Percentiles rank a stretch among this genome's conserved stretches.
Evolutionary conservation across 2,329 filamentous ascomycete genomes (phyloP).

Genomic region (Talaromyces sp.): DNA sequence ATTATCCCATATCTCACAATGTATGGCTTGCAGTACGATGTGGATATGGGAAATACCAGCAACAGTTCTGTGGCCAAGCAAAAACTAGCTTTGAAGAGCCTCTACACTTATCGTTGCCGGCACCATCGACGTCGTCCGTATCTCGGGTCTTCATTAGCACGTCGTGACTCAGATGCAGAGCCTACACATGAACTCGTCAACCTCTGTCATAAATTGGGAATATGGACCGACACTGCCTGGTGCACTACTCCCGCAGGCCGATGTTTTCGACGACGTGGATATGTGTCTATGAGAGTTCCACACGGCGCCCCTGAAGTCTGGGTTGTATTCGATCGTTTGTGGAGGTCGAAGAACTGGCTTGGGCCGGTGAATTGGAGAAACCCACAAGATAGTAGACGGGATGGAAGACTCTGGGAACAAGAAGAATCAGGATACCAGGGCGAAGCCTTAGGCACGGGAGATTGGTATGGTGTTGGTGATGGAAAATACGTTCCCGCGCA

Average conservation of each 20-base stretch:
- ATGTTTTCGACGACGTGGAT: constrained; percentile 53
- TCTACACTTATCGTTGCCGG: constrained; percentile 59
- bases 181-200: constrained; percentile 57
- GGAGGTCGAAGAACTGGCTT: constrained; percentile 56
- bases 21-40: constrained; percentile 41
- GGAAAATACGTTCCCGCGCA: constrained; percentile 53
- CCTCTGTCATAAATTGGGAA: constrained; percentile 54
- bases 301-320: constrained; percentile 55
- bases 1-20: constrained; percentile 55
- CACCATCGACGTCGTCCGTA: constrained; percentile 58
- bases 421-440: constrained; percentile 51
- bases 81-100: constrained; percentile 51
- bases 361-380: constrained; percentile 37
- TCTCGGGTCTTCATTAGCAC: constrained; percentile 50
- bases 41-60: constrained; percentile 40
- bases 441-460: constrained; percentile 50
- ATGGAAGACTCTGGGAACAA: constrained; percentile 54
- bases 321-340: constrained; percentile 58
- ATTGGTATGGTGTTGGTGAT: constrained; percentile 42
- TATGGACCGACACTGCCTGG: constrained; percentile 60
- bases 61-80: constrained; percentile 30
- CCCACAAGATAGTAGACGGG: constrained; percentile 32
- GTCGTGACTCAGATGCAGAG: constrained; percentile 56
- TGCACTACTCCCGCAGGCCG: constrained; percentile 54
- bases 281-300: constrained; percentile 52